Evolutionary conservation across 768 basidiomycete genomes (phyloP).

Genomic region (Lentinula sp.): DNA sequence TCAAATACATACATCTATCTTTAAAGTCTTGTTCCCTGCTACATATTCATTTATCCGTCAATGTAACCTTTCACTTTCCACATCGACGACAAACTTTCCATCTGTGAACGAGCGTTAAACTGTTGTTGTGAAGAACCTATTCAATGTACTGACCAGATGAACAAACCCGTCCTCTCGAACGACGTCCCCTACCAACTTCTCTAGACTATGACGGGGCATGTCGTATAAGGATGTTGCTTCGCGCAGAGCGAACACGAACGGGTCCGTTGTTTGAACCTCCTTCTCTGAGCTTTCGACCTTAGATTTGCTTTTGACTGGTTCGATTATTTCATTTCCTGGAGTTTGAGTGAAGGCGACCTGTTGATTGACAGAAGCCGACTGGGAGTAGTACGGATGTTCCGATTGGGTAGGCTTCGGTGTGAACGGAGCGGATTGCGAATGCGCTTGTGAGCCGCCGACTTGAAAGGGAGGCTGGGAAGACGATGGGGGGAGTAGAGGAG

Average conservation of each 20-base stretch:
- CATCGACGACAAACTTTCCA: constrained; percentile 48
- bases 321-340: background rate
- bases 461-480: constrained; percentile 6
- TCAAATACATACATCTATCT: constrained; percentile 26
- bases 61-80: constrained; percentile 41
- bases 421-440: background rate
- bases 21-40: background rate
- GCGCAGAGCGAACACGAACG: constrained; percentile 33
- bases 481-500: constrained; percentile 5
- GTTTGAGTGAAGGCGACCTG: background rate
- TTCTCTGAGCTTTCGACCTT: background rate
- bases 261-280: constrained; percentile 5
- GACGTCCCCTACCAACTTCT: constrained; percentile 51
- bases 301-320: background rate
- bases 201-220: constrained; percentile 45
- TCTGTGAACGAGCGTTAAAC: constrained; percentile 24
- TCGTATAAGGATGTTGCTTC: constrained; percentile 47
- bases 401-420: background rate
- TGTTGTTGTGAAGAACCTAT: too few species aligned
- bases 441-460: background rate
- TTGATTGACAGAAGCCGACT: background rate
- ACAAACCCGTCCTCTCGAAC: constrained; percentile 74
- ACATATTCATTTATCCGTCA: constrained; percentile 9
- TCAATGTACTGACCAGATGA: constrained; percentile 49
- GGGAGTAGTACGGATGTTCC: background rate